Evolutionary conservation across 2,329 filamentous ascomycete species (phyloP).

Genomic region (Colletotrichum euphorbiae): DNA sequence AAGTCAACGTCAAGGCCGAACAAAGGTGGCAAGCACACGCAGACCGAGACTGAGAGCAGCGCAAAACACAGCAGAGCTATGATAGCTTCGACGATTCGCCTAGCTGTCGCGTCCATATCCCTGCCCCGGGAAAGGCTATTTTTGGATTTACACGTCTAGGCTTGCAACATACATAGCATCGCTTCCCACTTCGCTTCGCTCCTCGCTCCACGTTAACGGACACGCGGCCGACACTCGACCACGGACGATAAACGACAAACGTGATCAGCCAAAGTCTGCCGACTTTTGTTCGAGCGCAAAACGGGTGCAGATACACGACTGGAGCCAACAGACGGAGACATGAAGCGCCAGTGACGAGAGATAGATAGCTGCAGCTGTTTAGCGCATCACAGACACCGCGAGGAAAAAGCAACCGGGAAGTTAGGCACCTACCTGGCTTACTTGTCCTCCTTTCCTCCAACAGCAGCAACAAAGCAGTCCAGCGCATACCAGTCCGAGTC

Average conservation of each 20-base stretch:
- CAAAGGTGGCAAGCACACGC: slow-evolving; percentile 3
- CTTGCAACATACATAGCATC: slow-evolving; percentile 18
- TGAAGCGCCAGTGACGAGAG: neutral
- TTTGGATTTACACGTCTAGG: slow-evolving; percentile 29
- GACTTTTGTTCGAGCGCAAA: neutral
- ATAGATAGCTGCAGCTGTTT: neutral
- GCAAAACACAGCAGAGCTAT: neutral
- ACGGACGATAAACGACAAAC: neutral
- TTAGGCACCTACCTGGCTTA: neutral
- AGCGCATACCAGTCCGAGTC: slow-evolving; percentile 34
- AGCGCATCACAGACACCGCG: neutral
- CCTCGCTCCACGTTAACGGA: slow-evolving; percentile 25
- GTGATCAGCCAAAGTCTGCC: neutral
- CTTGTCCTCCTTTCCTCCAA: neutral
- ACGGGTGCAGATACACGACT: neutral
- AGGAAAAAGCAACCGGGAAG: neutral
- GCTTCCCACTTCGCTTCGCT: slow-evolving; percentile 2
- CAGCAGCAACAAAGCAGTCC: slow-evolving; percentile 6
- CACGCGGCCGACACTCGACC: slow-evolving; percentile 20
- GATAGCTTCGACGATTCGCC: slow-evolving; percentile 16
- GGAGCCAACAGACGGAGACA: neutral
- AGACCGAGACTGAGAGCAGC: slow-evolving; percentile 8
- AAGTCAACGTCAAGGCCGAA: neutral
- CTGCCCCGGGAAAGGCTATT: slow-evolving; percentile 27
- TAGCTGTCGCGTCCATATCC: slow-evolving; percentile 14